These are phyloP conservation scores for Acer yangbiense DNA, from an alignment of 345 rosid species.

Conservation along the genomic window DNA sequence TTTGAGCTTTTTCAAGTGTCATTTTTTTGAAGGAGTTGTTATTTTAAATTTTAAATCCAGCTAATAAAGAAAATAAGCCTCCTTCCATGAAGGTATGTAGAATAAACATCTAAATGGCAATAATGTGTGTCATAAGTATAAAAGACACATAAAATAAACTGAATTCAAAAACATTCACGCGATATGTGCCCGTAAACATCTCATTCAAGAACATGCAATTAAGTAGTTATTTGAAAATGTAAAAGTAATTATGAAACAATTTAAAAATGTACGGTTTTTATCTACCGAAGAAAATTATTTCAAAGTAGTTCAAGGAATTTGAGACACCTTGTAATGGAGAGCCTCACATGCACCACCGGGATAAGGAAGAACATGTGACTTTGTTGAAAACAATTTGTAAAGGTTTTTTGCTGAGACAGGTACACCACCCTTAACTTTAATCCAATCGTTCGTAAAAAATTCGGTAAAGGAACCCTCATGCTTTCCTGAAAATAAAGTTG, in stretches of 20 bases:
- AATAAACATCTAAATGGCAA: background rate
- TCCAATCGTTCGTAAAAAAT: constrained; percentile 49
- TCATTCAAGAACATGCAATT: background rate
- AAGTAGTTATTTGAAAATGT: background rate
- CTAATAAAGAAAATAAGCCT: background rate
- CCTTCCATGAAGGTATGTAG: background rate
- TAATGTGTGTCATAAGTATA: background rate
- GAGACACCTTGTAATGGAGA: constrained; percentile 70
- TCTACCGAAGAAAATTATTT: background rate
- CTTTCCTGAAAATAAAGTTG: constrained; percentile 37
- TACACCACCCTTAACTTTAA: constrained; percentile 69
- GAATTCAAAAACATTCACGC: background rate
- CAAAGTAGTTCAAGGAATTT: background rate
- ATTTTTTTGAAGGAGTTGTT: background rate
- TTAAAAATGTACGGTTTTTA: background rate
- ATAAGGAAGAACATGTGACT: constrained; percentile 76
- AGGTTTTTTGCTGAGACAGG: constrained; percentile 67
- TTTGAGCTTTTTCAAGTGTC: background rate
- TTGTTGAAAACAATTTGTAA: constrained; percentile 59
- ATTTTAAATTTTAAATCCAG: background rate
- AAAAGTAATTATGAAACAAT: background rate
- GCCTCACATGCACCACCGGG: constrained; percentile 91
- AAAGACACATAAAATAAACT: background rate
- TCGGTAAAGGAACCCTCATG: constrained; percentile 15
- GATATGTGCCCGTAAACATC: background rate